These are phyloP conservation scores for Phoma sp. DNA, from an alignment of 2,329 filamentous ascomycete genomes.

Conservation along the genomic window DNA sequence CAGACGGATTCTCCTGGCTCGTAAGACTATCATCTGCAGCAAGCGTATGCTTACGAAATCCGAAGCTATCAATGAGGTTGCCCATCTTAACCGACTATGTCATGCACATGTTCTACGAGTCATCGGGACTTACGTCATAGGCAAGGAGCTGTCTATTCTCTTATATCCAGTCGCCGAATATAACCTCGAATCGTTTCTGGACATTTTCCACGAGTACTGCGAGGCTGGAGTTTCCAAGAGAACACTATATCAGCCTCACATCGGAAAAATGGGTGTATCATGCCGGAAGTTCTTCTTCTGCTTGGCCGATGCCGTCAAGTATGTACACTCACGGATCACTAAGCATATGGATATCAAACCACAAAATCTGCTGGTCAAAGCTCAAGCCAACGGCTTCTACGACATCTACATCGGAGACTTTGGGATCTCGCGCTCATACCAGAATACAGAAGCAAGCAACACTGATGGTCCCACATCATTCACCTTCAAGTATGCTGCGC, in stretches of 20 bases:
- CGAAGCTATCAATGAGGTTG: conserved; percentile 28
- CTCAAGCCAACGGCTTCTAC: not conserved
- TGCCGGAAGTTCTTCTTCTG: conserved; percentile 17
- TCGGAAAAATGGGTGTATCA: too few species aligned
- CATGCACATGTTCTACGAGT: conserved; percentile 30
- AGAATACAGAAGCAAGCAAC: not conserved
- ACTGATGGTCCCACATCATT: not conserved
- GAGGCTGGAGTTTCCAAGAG: not conserved
- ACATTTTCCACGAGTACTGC: not conserved
- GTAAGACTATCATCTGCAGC: conserved; percentile 27
- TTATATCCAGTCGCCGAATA: conserved; percentile 28
- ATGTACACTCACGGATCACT: conserved; percentile 21
- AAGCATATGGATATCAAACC: conserved; percentile 42
- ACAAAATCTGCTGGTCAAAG: conserved; percentile 28
- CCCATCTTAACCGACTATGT: conserved; percentile 21
- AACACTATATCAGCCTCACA: too few species aligned
- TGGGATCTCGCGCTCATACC: conserved; percentile 29
- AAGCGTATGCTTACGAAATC: conserved; percentile 18
- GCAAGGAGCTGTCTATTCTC: conserved; percentile 24
- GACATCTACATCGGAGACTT: conserved; percentile 36
- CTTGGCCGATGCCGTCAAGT: conserved; percentile 17
- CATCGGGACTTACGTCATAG: conserved; percentile 14
- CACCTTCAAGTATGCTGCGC: conserved; percentile 3
- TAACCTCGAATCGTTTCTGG: conserved; percentile 26
- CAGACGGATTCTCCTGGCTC: conserved; percentile 23